These are phyloP conservation scores for Colletotrichum somersetense DNA, from an alignment of 2,329 filamentous ascomycete species.

Conservation along the genomic window DNA sequence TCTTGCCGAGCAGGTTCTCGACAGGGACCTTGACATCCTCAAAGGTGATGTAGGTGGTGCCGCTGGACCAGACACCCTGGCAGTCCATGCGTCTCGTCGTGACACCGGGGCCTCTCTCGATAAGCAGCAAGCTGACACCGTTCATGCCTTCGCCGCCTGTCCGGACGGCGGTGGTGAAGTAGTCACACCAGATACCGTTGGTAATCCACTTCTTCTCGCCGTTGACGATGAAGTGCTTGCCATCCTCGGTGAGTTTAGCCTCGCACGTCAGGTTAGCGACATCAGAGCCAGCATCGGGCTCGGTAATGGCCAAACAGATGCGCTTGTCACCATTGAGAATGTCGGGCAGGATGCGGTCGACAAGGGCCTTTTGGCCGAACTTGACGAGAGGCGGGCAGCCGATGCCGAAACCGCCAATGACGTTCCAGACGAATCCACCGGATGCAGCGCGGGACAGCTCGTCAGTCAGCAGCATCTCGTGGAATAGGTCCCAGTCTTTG, in stretches of 20 bases:
- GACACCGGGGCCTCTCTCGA: conserved; percentile 91
- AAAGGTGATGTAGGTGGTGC: conserved; percentile 97
- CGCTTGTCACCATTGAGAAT: conserved; percentile 94
- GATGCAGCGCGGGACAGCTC: conserved; percentile 91
- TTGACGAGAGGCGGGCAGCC: conserved; percentile 92
- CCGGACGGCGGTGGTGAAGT: conserved; percentile 96
- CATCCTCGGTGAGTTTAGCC: conserved; percentile 93
- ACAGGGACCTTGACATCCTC: conserved; percentile 99
- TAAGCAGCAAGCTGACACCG: conserved; percentile 89
- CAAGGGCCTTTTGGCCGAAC: conserved; percentile 86
- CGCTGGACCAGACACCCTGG: conserved; percentile 95
- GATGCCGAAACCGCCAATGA: conserved; percentile 97
- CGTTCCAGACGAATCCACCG: conserved; percentile 96
- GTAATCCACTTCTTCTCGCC: conserved; percentile 99
- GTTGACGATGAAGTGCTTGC: conserved; percentile 99
- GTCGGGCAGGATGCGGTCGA: conserved; percentile 88
- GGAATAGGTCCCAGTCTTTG: conserved; percentile 98
- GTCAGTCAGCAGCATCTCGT: conserved; percentile 95
- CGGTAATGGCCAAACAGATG: conserved; percentile 97
- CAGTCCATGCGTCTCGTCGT: conserved; percentile 97
- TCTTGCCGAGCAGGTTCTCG: conserved; percentile 98
- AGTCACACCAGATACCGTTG: conserved; percentile 96
- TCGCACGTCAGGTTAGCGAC: conserved; percentile 96
- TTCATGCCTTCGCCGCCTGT: conserved; percentile 93
- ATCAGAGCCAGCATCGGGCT: conserved; percentile 94